These are phyloP conservation scores for Aspergillus sp. DNA, from an alignment of 2,329 filamentous ascomycete genomes.

Conservation along the genomic window DNA sequence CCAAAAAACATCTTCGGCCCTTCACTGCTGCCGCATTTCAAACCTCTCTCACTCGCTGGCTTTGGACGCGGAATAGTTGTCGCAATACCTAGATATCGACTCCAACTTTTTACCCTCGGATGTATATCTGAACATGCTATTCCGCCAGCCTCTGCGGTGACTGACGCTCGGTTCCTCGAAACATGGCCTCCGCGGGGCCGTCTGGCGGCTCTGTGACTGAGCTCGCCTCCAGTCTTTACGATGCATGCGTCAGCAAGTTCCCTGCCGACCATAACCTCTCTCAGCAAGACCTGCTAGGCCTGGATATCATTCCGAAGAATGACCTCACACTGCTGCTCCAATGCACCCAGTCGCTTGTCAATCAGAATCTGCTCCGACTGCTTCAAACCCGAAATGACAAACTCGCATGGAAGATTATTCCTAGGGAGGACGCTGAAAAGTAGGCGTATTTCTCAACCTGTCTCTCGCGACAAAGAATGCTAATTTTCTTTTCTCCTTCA, in stretches of 20 bases:
- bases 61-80: neutral
- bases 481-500: conserved; percentile 12
- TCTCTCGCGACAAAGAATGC: neutral
- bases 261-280: conserved; percentile 46
- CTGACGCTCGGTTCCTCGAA: conserved; percentile 23
- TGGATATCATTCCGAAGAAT: conserved; percentile 45
- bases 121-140: conserved; percentile 33
- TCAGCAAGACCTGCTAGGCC: conserved; percentile 46
- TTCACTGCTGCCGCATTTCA: neutral
- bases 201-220: conserved; percentile 31
- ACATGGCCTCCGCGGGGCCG: conserved; percentile 37
- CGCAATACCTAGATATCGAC: neutral
- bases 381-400: conserved; percentile 45
- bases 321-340: conserved; percentile 44
- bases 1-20: conserved; percentile 28
- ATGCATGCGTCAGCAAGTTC: conserved; percentile 42
- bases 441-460: conserved; percentile 22
- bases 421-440: conserved; percentile 50
- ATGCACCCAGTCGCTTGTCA: conserved; percentile 46
- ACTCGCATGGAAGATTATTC: conserved; percentile 50
- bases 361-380: conserved; percentile 48
- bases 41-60: neutral
- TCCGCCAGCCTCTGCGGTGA: conserved; percentile 31
- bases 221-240: conserved; percentile 47
- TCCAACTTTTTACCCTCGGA: conserved; percentile 13